phyloP scores from a whole-genome alignment of 768 basidiomycete genomes.

The Lactifluus subvellereus region DNA sequence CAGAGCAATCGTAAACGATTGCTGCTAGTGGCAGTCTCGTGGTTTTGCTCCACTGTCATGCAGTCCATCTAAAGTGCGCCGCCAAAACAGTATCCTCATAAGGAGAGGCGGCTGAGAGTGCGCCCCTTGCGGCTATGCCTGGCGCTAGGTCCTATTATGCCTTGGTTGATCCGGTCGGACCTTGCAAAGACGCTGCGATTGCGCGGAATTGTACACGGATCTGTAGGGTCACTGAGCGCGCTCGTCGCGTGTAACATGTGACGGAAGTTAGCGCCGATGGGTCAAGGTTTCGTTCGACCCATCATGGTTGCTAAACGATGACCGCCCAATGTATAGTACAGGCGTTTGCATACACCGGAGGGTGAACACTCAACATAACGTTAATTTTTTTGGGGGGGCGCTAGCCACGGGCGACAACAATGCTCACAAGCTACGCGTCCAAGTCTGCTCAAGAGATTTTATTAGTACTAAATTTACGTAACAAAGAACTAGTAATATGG shows the following conservation, averaged over 20 bases:
- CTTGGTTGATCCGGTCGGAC: slow-evolving; percentile 6
- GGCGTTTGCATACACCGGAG: slow-evolving; percentile 6
- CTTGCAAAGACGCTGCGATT: slow-evolving; percentile 7
- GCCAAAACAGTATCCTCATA: neutral
- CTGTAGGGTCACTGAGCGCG: neutral
- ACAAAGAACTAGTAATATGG: slow-evolving; percentile 11
- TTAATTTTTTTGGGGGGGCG: neutral
- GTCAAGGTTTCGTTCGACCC: neutral
- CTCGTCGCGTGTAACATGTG: neutral
- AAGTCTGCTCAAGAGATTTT: neutral
- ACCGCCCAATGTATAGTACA: neutral
- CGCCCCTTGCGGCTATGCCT: neutral
- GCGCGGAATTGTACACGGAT: neutral
- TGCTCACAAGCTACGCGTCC: neutral
- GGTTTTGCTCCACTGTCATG: neutral
- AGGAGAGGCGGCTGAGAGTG: neutral
- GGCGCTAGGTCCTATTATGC: neutral
- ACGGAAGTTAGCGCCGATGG: neutral
- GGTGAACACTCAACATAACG: neutral
- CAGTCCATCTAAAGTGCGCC: neutral
- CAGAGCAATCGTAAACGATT: neutral
- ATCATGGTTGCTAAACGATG: neutral
- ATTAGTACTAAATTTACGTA: slow-evolving; percentile 7
- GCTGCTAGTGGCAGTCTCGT: neutral
- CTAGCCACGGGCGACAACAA: neutral